Evolutionary conservation across 108 stramenopile species (phyloP), one percentile per base, ranked within the genome.

Genomic region (Nitzschia putrida): DNA sequence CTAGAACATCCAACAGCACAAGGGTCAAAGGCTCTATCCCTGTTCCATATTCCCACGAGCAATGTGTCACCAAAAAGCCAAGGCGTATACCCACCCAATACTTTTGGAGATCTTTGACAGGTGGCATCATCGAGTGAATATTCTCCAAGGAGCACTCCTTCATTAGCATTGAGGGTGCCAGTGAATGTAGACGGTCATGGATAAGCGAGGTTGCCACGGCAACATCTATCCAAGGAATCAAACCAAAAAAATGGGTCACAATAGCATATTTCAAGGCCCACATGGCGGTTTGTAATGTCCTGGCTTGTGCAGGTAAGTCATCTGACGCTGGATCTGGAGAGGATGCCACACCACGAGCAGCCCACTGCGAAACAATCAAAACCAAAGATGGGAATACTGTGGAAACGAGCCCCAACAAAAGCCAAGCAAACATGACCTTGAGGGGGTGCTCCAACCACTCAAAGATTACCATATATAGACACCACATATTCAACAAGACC

Each of bases 231-330:
- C 49, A 42, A 37, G 68, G 39, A 12, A 57, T 16, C 2, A 43
- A 13, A 14, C 69, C 69, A 53, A 69, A 77, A 21, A 23, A 66
- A 21, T 22, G 22, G 2, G 22, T 44, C 55, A 77, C 8, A 21
- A 77, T 41, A 21, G 49, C 42, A 53, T 52, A 77, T 65, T 69
- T 43, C 40, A 77, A 53, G 11, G 66, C 76, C 39, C 69, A 77
- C 64, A 77, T 47, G 23, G 57, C 52, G 11, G 69, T 65, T 45
- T 70, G 66, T n/a, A 77, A 26, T 20, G 68, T 24, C 55, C 76
- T 23, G 21, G 69, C 68, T 61, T 61, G 29, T 24, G 37, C 34
- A 21, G 45, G 21, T 14, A 77, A 50, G 18, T 69, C 22, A 52
- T 39, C 52, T 20, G 49, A 8, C 4, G 68, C 42, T 13, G 76